A percentile compares a stretch with the other conserved stretches of the same genome.
These are phyloP conservation scores for Actinomortierella ambigua DNA, from an alignment of 371 early-diverging fungal genomes.

Conservation along the genomic window DNA sequence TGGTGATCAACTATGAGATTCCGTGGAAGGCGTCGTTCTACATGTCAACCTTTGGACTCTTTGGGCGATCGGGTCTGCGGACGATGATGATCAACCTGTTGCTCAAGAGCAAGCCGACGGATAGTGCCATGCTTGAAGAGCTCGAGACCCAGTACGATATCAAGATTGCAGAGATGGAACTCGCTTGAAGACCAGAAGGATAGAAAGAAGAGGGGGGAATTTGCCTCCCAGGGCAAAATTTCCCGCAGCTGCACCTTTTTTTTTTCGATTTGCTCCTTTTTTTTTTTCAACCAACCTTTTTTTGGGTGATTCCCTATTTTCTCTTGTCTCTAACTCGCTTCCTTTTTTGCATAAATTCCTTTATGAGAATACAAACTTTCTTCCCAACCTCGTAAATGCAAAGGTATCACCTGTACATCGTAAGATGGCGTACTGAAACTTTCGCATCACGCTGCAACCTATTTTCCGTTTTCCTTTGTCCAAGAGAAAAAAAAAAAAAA, in stretches of 20 bases:
- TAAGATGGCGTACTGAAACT: no score
- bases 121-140: conserved; percentile 16
- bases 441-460: no score
- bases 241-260: not conserved
- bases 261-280: not conserved
- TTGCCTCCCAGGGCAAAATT: no score
- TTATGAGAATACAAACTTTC: not conserved
- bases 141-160: conserved; percentile 35
- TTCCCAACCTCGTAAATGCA: no score
- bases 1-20: conserved; percentile 45
- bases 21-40: conserved; percentile 22
- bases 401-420: no score
- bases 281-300: not conserved
- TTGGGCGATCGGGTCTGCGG: conserved; percentile 33
- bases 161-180: conserved; percentile 31
- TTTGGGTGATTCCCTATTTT: not conserved
- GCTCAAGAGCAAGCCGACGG: conserved; percentile 10
- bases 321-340: not conserved
- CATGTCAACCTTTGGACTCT: conserved; percentile 36
- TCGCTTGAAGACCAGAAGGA: no score
- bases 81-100: conserved; percentile 40
- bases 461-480: no score
- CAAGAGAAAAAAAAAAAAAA: no score
- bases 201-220: no score
- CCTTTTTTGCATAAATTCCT: not conserved